Percentiles rank a stretch among this genome's conserved stretches.
Evolutionary conservation across 805 yeast species (phyloP).

Genomic region (Suhomyces sp.): DNA sequence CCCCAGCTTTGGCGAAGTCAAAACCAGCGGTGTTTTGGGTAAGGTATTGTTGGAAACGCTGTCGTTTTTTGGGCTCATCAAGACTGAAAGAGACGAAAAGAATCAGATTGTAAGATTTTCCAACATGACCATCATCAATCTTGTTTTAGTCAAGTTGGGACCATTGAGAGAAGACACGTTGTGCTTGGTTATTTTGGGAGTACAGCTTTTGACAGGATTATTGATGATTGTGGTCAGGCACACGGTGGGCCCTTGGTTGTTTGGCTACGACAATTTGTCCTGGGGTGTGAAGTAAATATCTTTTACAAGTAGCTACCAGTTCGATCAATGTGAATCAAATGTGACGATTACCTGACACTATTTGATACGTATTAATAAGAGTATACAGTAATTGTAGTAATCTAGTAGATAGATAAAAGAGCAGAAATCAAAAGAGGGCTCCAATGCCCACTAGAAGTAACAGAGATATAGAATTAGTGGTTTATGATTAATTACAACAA

Average conservation of each 20-base stretch:
- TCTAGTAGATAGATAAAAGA: too few species aligned
- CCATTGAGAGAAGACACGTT: conserved; percentile 83
- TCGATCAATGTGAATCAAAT: too few species aligned
- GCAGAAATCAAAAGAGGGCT: too few species aligned
- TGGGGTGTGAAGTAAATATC: conserved; percentile 34
- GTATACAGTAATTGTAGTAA: too few species aligned
- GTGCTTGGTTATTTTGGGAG: conserved; percentile 53
- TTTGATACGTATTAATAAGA: too few species aligned
- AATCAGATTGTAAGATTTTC: conserved; percentile 47
- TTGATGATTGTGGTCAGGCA: conserved; percentile 71
- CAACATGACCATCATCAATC: conserved; percentile 85
- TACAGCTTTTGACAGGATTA: conserved; percentile 69
- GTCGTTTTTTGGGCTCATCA: conserved; percentile 49
- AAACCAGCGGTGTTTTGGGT: conserved; percentile 23
- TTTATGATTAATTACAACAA: too few species aligned
- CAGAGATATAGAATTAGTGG: too few species aligned
- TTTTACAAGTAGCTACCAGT: too few species aligned
- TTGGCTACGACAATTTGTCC: conserved; percentile 80
- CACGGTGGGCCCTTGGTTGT: conserved; percentile 77
- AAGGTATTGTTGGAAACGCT: conserved; percentile 43
- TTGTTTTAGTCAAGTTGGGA: conserved; percentile 81
- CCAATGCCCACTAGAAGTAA: too few species aligned
- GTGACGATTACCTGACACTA: too few species aligned
- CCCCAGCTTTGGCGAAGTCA: conserved; percentile 48
- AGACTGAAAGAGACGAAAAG: conserved; percentile 20